Evolutionary conservation across 305 asterid species (phyloP).

Genomic region (Fraxinus albicans): DNA sequence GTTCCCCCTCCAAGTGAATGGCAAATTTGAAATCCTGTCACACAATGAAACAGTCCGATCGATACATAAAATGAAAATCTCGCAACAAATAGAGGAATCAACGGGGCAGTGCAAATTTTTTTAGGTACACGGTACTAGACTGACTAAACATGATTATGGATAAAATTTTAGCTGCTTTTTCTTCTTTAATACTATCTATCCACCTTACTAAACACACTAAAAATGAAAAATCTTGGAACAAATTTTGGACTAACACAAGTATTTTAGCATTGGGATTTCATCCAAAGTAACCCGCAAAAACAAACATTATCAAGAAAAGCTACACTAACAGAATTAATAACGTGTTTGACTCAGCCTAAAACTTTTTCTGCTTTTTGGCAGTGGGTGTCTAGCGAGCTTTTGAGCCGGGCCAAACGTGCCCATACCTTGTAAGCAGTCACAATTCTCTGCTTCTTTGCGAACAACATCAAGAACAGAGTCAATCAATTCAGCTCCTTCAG

Average conservation of each 20-base stretch:
- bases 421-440: conserved; percentile 64
- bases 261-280: not conserved
- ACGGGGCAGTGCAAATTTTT: not conserved
- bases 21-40: conserved; percentile 39
- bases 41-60: not conserved
- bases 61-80: not conserved
- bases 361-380: not conserved
- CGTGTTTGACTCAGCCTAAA: not conserved
- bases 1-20: conserved; percentile 42
- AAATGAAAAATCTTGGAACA: not conserved
- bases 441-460: conserved; percentile 63
- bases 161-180: not conserved
- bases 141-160: not conserved
- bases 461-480: conserved; percentile 70
- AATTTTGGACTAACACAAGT: not conserved
- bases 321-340: not conserved
- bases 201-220: not conserved
- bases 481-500: conserved; percentile 62
- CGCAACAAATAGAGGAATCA: not conserved
- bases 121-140: too few species aligned
- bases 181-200: not conserved
- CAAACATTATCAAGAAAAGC: not conserved
- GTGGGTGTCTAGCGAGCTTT: not conserved
- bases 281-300: not conserved
- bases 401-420: not conserved